These are phyloP conservation scores for Neoboletus brunneissimus DNA, from an alignment of 768 basidiomycete genomes.

Conservation along the genomic window DNA sequence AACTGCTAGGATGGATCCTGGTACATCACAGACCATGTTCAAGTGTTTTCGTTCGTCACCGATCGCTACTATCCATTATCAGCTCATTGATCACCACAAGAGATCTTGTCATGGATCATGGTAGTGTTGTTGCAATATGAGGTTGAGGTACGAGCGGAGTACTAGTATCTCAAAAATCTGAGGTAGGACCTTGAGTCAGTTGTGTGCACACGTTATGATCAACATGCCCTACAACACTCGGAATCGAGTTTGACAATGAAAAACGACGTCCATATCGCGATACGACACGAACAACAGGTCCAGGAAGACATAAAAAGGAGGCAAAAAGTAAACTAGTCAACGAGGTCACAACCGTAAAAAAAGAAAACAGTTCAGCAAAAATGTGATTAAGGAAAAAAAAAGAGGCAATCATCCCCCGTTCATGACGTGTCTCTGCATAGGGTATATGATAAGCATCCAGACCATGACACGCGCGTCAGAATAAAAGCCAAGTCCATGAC, in stretches of 20 bases:
- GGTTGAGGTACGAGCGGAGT: too few relatives aligned
- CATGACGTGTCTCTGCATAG: slow-evolving; percentile 7
- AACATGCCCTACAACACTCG: neutral
- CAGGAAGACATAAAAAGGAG: neutral
- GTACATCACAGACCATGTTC: too few relatives aligned
- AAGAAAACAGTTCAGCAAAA: neutral
- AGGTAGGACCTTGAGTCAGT: too few relatives aligned
- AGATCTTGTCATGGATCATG: too few relatives aligned
- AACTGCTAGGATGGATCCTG: too few relatives aligned
- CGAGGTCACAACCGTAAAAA: neutral
- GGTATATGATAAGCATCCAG: slow-evolving; percentile 17
- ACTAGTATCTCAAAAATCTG: too few relatives aligned
- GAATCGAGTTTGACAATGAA: neutral
- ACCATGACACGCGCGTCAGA: neutral
- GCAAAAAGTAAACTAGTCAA: neutral
- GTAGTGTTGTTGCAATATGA: too few relatives aligned
- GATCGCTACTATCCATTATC: too few relatives aligned
- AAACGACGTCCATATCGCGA: slow-evolving; percentile 2
- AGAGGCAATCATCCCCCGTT: neutral
- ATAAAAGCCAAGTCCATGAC: neutral
- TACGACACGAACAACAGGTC: slow-evolving; percentile 3
- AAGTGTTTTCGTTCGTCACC: too few relatives aligned
- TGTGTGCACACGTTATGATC: neutral
- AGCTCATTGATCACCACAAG: too few relatives aligned
- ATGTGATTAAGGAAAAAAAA: neutral